Conservation (phyloP, 768 basidiomycete species). For the Fomitopsis serialis region DNA sequence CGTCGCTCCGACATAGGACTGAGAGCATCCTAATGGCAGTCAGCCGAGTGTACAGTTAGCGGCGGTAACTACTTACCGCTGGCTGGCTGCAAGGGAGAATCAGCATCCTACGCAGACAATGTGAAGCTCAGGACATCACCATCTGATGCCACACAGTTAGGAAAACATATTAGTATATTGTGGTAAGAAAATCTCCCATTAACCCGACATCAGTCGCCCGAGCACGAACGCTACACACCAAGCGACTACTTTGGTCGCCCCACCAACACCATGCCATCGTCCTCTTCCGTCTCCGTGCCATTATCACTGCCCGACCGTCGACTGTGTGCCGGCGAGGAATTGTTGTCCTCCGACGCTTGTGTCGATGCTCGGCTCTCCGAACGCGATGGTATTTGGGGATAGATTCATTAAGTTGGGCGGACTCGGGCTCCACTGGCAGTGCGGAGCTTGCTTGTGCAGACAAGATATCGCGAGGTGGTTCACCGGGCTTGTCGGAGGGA, state of each 20-base stretch:
- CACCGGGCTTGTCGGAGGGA: background rate
- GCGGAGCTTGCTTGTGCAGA: background rate
- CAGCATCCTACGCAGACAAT: no score
- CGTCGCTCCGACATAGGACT: no score
- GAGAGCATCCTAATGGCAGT: no score
- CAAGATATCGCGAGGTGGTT: background rate
- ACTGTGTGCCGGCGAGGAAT: slow-evolving; percentile 22
- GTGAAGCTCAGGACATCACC: background rate
- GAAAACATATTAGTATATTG: background rate
- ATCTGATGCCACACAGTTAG: background rate
- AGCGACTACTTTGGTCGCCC: slow-evolving; percentile 41
- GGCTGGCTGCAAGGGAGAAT: no score
- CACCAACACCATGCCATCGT: slow-evolving; percentile 79
- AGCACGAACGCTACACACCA: background rate
- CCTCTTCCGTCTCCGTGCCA: slow-evolving; percentile 74
- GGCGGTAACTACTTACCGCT: no score
- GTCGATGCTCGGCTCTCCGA: slow-evolving; percentile 26
- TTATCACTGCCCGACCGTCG: slow-evolving; percentile 51
- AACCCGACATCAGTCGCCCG: background rate
- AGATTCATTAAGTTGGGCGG: background rate
- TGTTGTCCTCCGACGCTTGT: slow-evolving; percentile 22
- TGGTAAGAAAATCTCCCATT: background rate
- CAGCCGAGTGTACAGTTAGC: no score
- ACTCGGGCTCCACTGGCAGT: slow-evolving; percentile 5
- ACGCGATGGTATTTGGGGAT: slow-evolving; percentile 8